These are phyloP conservation scores for Fonsecaea multimorphosa DNA, from an alignment of 2,329 filamentous ascomycete species.

Conservation along the genomic window DNA sequence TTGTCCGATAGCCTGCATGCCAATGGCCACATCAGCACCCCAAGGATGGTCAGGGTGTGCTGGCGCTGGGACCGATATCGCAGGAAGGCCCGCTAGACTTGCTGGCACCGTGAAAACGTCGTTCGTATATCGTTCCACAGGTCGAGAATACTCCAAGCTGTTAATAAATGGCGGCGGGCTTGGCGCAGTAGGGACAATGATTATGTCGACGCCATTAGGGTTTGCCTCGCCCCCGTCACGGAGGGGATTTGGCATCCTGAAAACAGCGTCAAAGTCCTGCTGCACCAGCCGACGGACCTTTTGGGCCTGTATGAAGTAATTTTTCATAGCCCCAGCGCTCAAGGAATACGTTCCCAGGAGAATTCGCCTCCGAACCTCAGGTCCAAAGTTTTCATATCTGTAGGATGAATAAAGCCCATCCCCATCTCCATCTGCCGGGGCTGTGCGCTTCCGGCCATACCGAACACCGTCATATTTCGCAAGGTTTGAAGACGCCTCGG, in stretches of 20 bases:
- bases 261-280: slow-evolving; percentile 82
- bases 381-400: slow-evolving; percentile 75
- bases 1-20: slow-evolving; percentile 56
- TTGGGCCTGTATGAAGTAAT: slow-evolving; percentile 96
- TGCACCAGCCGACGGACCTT: slow-evolving; percentile 83
- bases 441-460: slow-evolving; percentile 70
- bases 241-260: slow-evolving; percentile 73
- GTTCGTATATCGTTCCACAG: slow-evolving; percentile 83
- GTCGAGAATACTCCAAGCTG: slow-evolving; percentile 55
- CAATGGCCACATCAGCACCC: slow-evolving; percentile 42
- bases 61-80: slow-evolving; percentile 77
- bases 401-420: slow-evolving; percentile 76
- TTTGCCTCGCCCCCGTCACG: slow-evolving; percentile 40
- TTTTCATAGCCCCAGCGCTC: slow-evolving; percentile 88
- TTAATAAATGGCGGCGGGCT: slow-evolving; percentile 71
- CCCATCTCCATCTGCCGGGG: slow-evolving; percentile 59
- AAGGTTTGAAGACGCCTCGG: slow-evolving; percentile 93
- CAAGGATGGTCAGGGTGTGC: slow-evolving; percentile 32
- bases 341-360: slow-evolving; percentile 88
- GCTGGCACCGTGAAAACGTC: slow-evolving; percentile 96
- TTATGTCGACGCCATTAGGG: slow-evolving; percentile 75
- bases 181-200: slow-evolving; percentile 86
- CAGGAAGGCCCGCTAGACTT: slow-evolving; percentile 87
- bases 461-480: slow-evolving; percentile 97
- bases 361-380: slow-evolving; percentile 85